Percentiles rank a stretch among this genome's conserved stretches.
Evolutionary conservation across 2,329 filamentous ascomycete genomes (phyloP).

Genomic region (Ceratocystiopsis brevicomis): DNA sequence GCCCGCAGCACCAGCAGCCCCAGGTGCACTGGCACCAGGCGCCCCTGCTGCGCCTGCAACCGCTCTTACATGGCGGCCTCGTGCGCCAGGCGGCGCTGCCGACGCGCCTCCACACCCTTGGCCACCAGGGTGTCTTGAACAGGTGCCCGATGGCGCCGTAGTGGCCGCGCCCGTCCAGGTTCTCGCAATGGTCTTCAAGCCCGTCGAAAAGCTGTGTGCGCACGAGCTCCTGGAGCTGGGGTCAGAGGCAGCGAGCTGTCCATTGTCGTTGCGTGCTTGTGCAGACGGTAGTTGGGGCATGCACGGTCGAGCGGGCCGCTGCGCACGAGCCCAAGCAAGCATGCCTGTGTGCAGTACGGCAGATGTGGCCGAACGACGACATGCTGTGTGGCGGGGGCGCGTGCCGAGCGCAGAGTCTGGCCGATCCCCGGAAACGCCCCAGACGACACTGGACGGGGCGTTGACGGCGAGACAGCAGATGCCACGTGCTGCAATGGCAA

Average conservation of each 20-base stretch:
- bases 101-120: slow-evolving; percentile 4
- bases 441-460: too few species aligned
- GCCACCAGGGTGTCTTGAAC: slow-evolving; percentile 8
- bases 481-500: too few species aligned
- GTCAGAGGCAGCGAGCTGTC: too few species aligned
- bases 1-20: slow-evolving; percentile 3
- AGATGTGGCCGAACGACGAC: too few species aligned
- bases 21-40: slow-evolving; percentile 6
- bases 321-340: not conserved
- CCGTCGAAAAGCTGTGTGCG: too few species aligned
- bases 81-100: not conserved
- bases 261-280: not conserved
- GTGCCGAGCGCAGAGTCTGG: too few species aligned
- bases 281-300: not conserved
- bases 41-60: slow-evolving; percentile 4
- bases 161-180: not conserved
- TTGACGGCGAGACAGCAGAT: too few species aligned
- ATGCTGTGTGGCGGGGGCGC: too few species aligned
- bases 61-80: slow-evolving; percentile 1
- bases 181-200: too few species aligned
- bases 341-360: not conserved
- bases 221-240: too few species aligned
- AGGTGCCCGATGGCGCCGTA: slow-evolving; percentile 3
- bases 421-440: too few species aligned
- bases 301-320: not conserved